Evolutionary conservation across 495 filamentous ascomycete species (phyloP).

Genomic region (Aspergillus indologenus): DNA sequence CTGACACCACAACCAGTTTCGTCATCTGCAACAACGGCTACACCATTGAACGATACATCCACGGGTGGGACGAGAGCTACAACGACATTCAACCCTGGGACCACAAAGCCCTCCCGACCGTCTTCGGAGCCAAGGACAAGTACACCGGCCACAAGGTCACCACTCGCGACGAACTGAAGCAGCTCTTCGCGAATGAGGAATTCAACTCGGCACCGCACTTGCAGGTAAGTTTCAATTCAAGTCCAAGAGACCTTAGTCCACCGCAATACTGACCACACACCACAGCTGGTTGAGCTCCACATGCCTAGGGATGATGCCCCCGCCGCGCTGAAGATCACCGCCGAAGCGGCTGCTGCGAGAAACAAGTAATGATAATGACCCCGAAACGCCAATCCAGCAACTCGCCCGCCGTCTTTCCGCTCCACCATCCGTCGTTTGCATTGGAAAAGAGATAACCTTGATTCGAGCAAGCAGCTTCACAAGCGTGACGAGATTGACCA

Average conservation of each 20-base stretch:
- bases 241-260: neutral
- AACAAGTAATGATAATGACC: constrained; percentile 48
- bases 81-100: constrained; percentile 80
- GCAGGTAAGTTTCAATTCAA: constrained; percentile 33
- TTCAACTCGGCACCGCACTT: constrained; percentile 53
- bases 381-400: neutral
- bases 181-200: constrained; percentile 61
- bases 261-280: constrained; percentile 27
- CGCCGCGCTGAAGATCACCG: constrained; percentile 60
- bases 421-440: neutral
- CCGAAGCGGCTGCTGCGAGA: constrained; percentile 62
- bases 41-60: constrained; percentile 55
- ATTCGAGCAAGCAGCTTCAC: neutral
- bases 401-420: neutral
- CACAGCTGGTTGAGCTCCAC: constrained; percentile 81
- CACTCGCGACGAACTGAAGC: constrained; percentile 65
- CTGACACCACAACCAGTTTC: constrained; percentile 46
- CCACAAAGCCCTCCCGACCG: constrained; percentile 60
- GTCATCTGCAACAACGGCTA: constrained; percentile 57
- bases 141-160: constrained; percentile 66
- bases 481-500: too few relatives aligned
- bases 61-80: constrained; percentile 67
- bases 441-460: too few relatives aligned
- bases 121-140: constrained; percentile 63
- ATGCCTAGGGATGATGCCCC: constrained; percentile 83